Evolutionary conservation across 192 early-diverging fungal genomes (phyloP), one percentile per base, ranked within the genome.

Genomic region (Backusella mclennaniae): DNA sequence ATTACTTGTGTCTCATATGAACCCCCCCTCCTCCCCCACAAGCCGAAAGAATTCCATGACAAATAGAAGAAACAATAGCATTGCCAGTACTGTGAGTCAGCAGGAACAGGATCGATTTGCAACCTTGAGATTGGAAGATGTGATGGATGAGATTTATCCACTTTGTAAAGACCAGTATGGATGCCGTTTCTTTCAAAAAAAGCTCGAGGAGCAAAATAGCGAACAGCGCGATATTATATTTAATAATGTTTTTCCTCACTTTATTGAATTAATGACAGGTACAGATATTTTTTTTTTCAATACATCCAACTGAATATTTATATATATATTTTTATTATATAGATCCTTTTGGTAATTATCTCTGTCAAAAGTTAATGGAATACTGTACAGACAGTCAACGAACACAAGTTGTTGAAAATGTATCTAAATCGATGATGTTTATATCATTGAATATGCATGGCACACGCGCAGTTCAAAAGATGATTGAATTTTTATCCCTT

Each of bases 371-470:
- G 79, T 76, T 96, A 21, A 77, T 96, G 33, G 95, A 96, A 81
- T 87, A 88, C 80, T 93, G 92, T 81, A 88, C 82, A 31, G 93
- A 95, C 42, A 85, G 86, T 6, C 94, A 96, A 74, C 86, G 91
- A 21, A 91, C 87, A 9, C 86, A 88, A 79, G 90, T 95, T 73
- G 90, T 95, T 11, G 87, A 89, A 69, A 86, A 69, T 9, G 92
- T 95, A 5, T 87, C 92, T 0, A 84, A 89, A 4, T 92, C 94
- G 26, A 80, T 96, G 41, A 89, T 95, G 56, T 87, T 79, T 59
- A 94, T 96, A 52, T 94, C 93, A 41, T 83, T 95, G 36, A 96
- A 96, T 82, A 94, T 95, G 94, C 95, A 96, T 76, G 95, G 95
- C 29, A 96, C 95, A 7, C 89, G 95, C 19, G 95, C 94, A 19